Evolutionary conservation across 352 stramenopile species (phyloP), one percentile per base, ranked within the genome.

Genomic region (Pythium brachiatum): DNA sequence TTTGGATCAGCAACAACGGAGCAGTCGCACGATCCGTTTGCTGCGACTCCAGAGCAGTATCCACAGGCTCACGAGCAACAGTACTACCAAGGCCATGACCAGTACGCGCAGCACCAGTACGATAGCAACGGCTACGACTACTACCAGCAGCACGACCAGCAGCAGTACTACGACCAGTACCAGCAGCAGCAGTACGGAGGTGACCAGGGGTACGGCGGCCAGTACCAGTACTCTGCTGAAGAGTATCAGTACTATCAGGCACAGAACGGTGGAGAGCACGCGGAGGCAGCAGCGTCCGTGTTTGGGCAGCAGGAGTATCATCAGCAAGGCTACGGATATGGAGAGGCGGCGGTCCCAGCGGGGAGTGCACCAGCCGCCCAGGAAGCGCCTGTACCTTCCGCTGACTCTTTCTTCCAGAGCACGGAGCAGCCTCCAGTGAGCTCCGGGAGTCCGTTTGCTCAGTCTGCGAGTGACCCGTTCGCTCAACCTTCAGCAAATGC

Each of bases 351-450:
- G 46, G 51, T 31, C 18, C 7, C 6, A 20, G 18, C 51, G 27
- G n/a, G 36, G 7, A 9, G 4, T 6, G 47, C 47, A 23, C 23
- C 47, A 1, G 12, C 27, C 1, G 25, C 25, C 8, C 21, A 3
- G 11, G 7, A 32, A 23, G 47, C 34, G 27, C 9, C 47, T 2
- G 16, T 9, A 12, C 20, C 29, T 2, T 7, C 26, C 1, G 47
- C 53, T 7, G 68, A 74, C 41, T 68, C 52, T 20, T 71, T 72
- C 53, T 74, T 74, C 63, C 57, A 70, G n/a, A 59, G 43, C 7
- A 16, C 18, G 2, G 26, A 46, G 15, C 47, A 53, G 47, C 47
- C 23, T 6, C 47, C 47, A 38, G 13, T 38, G 47, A 53, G 47
- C 47, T 32, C 47, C 23, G 47, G 27, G 4, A 53, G 23, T 32